Evolutionary conservation across 768 basidiomycete genomes (phyloP), one percentile per base, ranked within the genome.

Genomic region (Suillus bovinus): DNA sequence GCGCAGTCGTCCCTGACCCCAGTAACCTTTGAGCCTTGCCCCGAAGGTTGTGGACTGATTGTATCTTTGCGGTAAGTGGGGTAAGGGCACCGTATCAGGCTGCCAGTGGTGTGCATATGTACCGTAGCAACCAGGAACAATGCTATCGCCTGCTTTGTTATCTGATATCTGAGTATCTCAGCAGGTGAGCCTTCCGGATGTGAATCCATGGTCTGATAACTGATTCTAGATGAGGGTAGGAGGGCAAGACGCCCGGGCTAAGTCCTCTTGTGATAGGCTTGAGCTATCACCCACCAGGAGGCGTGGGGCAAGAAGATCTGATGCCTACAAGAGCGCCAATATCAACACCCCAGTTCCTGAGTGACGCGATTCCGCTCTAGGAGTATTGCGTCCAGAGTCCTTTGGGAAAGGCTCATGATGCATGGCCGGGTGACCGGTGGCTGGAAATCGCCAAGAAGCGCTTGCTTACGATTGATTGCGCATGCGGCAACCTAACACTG

Each of bases 311-410:
- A 38, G 36, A 38, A 31, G 50, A 31, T 33, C 31, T 27, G 38
- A 41, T 56, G 50, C 50, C n/a, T 24, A 24, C 17, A 39, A 39
- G 42, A 57, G 66, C 66, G 66, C 50, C 47, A 55, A 57, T 31
- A 62, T 64, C 67, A 34, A 66, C 38, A 73, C 72, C 73, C 72
- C 64, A 65, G 71, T 73, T 74, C 68, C 71, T 67, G 70, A 70
- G 53, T 54, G 61, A 58, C 65, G 38, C 47, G 42, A 49, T 54
- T 57, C 64, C 57, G 64, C 66, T 69, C 61, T 33, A 27, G 58
- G 64, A 3, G 33, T 58, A 59, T 63, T 65, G 42, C 29, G n/a
- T n/a, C n/a, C n/a, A 49, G 27, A 20, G 24, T 64, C 61, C 36
- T 54, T 65, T 66, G 61, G 65, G 41, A 22, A 22, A 42, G 14